These are phyloP conservation scores for Hydnum rufescens DNA, from an alignment of 768 basidiomycete genomes.

Conservation along the genomic window DNA sequence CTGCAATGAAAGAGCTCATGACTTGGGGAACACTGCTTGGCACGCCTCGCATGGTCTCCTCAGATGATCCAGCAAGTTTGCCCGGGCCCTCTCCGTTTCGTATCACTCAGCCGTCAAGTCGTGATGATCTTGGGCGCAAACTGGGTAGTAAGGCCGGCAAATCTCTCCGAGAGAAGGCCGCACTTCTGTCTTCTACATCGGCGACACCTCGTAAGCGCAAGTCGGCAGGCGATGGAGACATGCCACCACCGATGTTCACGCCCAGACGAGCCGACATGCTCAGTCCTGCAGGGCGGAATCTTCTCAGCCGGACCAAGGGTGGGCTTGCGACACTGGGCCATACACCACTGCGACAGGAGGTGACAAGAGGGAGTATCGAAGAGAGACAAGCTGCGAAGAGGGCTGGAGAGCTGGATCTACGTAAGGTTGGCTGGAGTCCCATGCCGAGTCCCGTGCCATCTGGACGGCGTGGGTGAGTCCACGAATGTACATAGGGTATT, in stretches of 20 bases:
- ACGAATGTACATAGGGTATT: no score
- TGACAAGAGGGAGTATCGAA: no score
- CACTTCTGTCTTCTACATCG: slow-evolving; percentile 28
- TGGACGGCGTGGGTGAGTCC: no score
- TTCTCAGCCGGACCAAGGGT: slow-evolving; percentile 39
- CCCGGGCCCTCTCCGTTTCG: slow-evolving; percentile 44
- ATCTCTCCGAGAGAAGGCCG: slow-evolving; percentile 60
- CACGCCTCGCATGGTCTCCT: slow-evolving; percentile 69
- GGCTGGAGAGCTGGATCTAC: slow-evolving; percentile 7
- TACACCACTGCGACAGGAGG: not conserved
- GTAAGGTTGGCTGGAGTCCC: slow-evolving; percentile 10
- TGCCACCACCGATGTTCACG: slow-evolving; percentile 61
- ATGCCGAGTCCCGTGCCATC: not conserved
- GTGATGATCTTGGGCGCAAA: slow-evolving; percentile 65
- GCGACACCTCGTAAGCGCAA: slow-evolving; percentile 12
- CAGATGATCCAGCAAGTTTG: slow-evolving; percentile 23
- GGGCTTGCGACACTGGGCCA: slow-evolving; percentile 3
- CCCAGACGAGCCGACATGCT: slow-evolving; percentile 57
- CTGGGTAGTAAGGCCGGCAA: slow-evolving; percentile 67
- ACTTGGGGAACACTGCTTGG: slow-evolving; percentile 91
- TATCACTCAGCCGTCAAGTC: slow-evolving; percentile 51
- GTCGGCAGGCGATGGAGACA: slow-evolving; percentile 27
- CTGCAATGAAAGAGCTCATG: slow-evolving; percentile 81
- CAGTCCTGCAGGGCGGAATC: slow-evolving; percentile 66
- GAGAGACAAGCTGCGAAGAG: no score